These are phyloP conservation scores for Cercospora nicotianae DNA, from an alignment of 2,329 filamentous ascomycete species.

Conservation along the genomic window DNA sequence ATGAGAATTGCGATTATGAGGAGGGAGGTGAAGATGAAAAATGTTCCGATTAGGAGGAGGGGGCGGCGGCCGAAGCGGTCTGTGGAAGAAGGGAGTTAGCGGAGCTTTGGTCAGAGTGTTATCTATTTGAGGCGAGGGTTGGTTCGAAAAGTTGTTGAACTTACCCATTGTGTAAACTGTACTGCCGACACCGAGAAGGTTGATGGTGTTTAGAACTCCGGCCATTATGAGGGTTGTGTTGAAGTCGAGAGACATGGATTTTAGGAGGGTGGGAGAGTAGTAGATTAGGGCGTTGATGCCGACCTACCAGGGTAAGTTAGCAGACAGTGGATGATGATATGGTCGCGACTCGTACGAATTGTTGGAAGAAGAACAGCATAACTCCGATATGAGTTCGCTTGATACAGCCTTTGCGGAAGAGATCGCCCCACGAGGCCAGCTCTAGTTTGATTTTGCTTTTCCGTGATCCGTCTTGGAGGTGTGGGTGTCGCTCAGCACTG, in stretches of 20 bases:
- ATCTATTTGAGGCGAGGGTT: no score
- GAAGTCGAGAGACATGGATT: conserved; percentile 41
- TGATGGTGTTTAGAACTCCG: conserved; percentile 46
- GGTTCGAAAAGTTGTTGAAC: no score
- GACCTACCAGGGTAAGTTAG: conserved; percentile 39
- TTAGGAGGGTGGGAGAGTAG: conserved; percentile 50
- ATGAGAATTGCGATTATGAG: conserved; percentile 56
- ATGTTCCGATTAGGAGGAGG: conserved; percentile 46
- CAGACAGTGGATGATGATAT: not conserved
- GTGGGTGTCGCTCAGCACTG: conserved; percentile 41
- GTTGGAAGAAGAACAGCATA: conserved; percentile 58
- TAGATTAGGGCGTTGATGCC: conserved; percentile 51
- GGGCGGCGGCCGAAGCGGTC: conserved; percentile 45
- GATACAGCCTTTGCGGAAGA: conserved; percentile 49
- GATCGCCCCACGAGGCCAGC: conserved; percentile 48
- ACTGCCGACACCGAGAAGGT: conserved; percentile 44
- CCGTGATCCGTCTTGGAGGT: conserved; percentile 30
- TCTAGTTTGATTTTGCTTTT: conserved; percentile 46
- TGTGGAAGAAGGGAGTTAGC: not conserved
- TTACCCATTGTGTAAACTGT: conserved; percentile 45
- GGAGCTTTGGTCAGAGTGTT: no score
- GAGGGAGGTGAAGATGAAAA: conserved; percentile 51
- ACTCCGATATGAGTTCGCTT: conserved; percentile 54
- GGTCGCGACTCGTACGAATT: not conserved
- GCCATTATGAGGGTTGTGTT: conserved; percentile 45